A percentile compares a stretch with the other conserved stretches of the same genome.
Conservation (phyloP, 371 early-diverging fungal species). For the Saksenaea vasiformis region DNA sequence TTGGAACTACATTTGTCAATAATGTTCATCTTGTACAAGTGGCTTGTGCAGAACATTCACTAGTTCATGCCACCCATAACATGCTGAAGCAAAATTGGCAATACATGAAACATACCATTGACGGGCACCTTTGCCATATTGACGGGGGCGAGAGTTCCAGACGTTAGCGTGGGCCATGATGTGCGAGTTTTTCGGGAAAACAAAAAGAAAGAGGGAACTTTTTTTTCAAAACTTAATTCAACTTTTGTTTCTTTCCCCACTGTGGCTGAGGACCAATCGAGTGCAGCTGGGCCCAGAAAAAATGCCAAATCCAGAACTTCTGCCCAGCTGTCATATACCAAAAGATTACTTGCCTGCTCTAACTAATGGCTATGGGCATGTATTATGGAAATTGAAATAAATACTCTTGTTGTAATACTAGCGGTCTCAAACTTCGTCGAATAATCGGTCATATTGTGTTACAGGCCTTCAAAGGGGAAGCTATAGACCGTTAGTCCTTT, state of each 20-base stretch:
- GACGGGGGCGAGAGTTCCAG: constrained; percentile 93
- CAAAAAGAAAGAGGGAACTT: constrained; percentile 6
- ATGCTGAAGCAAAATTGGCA: not conserved
- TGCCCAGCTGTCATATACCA: too few relatives aligned
- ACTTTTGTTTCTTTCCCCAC: not conserved
- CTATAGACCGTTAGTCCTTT: too few relatives aligned
- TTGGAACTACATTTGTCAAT: not conserved
- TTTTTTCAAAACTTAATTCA: not conserved
- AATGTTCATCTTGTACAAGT: not conserved
- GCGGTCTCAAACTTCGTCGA: too few relatives aligned
- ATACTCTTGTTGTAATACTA: too few relatives aligned
- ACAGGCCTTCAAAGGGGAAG: too few relatives aligned
- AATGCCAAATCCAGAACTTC: too few relatives aligned
- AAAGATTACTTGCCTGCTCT: too few relatives aligned
- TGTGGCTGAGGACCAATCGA: constrained; percentile 5
- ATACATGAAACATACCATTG: constrained; percentile 71
- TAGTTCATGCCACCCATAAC: not conserved
- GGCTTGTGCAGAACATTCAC: not conserved
- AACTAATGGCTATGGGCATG: too few relatives aligned
- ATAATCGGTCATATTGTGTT: too few relatives aligned
- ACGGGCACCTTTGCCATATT: constrained; percentile 96
- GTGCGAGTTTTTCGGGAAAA: constrained; percentile 9
- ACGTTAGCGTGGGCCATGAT: constrained; percentile 93
- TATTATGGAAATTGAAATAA: too few relatives aligned
- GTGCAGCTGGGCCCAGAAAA: too few relatives aligned